These are phyloP conservation scores for Ambrosia hybrid DNA, from an alignment of 140 eudicot genomes.

Conservation along the genomic window DNA sequence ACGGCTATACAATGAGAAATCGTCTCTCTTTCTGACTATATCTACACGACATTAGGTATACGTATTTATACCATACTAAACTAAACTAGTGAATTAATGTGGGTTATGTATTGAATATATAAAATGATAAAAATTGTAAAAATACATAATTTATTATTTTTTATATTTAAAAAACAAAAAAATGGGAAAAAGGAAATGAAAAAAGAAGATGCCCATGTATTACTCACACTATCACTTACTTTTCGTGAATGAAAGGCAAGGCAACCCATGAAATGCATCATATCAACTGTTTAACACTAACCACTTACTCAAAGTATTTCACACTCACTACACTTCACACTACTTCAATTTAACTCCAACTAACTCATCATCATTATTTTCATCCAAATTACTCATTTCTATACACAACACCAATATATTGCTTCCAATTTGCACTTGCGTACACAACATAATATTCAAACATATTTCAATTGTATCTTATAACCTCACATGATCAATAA, in stretches of 20 bases:
- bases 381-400: too few relatives aligned
- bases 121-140: neutral
- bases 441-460: too few relatives aligned
- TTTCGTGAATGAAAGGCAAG: constrained; percentile 97
- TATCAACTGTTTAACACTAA: constrained; percentile 47
- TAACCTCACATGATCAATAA: neutral
- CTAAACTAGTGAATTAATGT: neutral
- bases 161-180: neutral
- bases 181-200: neutral
- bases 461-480: too few relatives aligned
- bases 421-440: neutral
- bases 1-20: too few relatives aligned
- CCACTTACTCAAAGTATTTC: constrained; percentile 85
- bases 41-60: neutral
- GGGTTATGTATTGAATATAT: neutral
- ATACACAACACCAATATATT: too few relatives aligned
- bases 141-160: neutral
- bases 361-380: neutral
- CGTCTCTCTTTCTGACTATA: neutral
- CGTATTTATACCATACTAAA: neutral
- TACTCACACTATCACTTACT: constrained; percentile 63
- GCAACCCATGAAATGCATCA: constrained; percentile 66
- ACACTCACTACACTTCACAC: constrained; percentile 49
- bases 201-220: constrained; percentile 54
- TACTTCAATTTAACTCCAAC: constrained; percentile 42